phyloP scores from a whole-genome alignment of 192 early-diverging fungal species.

The Gryganskiella cystojenkinii region DNA sequence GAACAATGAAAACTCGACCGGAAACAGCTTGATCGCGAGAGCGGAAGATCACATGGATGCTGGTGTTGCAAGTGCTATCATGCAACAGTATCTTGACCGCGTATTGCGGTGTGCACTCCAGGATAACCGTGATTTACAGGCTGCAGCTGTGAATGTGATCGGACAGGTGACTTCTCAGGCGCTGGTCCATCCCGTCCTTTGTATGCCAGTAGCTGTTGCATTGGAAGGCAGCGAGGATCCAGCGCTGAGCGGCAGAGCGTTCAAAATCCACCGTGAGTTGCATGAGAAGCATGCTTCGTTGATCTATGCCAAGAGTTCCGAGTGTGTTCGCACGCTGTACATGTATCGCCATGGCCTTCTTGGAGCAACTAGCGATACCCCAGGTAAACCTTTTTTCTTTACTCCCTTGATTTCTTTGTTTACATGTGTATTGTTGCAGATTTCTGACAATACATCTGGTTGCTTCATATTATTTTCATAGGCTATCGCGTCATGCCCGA shows the following conservation, averaged over 20 bases:
- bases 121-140: conserved; percentile 65
- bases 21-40: conserved; percentile 26
- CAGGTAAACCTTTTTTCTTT: conserved; percentile 55
- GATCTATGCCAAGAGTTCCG: conserved; percentile 85
- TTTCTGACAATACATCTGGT: too few relatives aligned
- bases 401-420: too few relatives aligned
- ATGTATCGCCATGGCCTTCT: conserved; percentile 72
- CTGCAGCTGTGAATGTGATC: conserved; percentile 83
- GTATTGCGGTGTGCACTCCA: conserved; percentile 81
- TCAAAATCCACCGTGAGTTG: conserved; percentile 77
- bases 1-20: neutral
- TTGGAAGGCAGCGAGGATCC: conserved; percentile 78
- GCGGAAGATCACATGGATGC: conserved; percentile 39
- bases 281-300: conserved; percentile 89
- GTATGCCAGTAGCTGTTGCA: conserved; percentile 89
- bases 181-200: conserved; percentile 88
- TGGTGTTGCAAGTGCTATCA: conserved; percentile 85
- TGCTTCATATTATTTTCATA: too few relatives aligned
- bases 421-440: too few relatives aligned
- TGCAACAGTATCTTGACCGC: conserved; percentile 86
- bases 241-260: conserved; percentile 74
- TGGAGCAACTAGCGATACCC: conserved; percentile 33
- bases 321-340: conserved; percentile 80
- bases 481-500: conserved; percentile 39
- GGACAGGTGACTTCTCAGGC: conserved; percentile 89